phyloP scores from a whole-genome alignment of 73 alveolate species.

The Loxodes magnus region DNA sequence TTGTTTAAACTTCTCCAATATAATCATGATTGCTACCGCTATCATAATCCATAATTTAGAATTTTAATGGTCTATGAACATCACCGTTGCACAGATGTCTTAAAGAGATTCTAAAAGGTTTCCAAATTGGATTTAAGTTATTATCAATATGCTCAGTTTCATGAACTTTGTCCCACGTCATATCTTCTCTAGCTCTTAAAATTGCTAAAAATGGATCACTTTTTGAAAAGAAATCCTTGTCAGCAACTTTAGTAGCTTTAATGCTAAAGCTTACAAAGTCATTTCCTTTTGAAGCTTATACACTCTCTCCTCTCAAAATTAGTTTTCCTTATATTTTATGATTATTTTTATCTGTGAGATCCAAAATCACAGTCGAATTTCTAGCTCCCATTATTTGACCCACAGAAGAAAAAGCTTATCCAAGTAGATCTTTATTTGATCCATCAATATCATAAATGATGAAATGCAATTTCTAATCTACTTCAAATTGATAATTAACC shows the following conservation, averaged over 20 bases:
- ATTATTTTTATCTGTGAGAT: neutral
- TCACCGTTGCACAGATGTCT: constrained; percentile 35
- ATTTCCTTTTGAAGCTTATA: neutral
- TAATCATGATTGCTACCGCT: constrained; percentile 28
- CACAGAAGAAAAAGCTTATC: constrained; percentile 18
- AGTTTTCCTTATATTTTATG: constrained; percentile 19
- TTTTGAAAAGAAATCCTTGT: neutral
- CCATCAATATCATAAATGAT: constrained; percentile 17
- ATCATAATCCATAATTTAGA: constrained; percentile 39
- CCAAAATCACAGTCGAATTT: constrained; percentile 3
- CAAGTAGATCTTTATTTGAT: constrained; percentile 3
- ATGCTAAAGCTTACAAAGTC: neutral
- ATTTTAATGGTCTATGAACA: constrained; percentile 14
- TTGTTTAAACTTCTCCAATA: constrained; percentile 15
- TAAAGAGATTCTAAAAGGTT: neutral
- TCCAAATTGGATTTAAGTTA: constrained; percentile 17
- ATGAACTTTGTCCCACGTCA: constrained; percentile 1
- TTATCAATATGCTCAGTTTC: constrained; percentile 18
- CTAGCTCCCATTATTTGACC: constrained; percentile 23
- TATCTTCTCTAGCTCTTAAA: neutral
- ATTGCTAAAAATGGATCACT: constrained; percentile 1
- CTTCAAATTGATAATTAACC: constrained; percentile 52
- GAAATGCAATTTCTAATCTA: constrained; percentile 19
- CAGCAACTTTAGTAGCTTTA: neutral
- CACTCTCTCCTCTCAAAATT: constrained; percentile 18